Evolutionary conservation across 1,139 yeast species (phyloP).

Genomic region (Zygosaccharomyces sapae): DNA sequence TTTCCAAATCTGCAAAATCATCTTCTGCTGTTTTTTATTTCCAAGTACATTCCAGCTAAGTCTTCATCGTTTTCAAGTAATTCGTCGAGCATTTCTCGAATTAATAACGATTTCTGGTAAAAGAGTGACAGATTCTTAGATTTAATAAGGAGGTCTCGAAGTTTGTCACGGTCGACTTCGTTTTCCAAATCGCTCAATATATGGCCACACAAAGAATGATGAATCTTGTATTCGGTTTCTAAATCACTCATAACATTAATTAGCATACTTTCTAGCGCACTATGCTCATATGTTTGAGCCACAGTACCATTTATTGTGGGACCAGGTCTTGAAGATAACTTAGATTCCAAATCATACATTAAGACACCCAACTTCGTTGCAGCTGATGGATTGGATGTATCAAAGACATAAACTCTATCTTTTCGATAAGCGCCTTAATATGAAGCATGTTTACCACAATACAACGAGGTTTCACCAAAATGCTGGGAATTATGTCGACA

Average conservation of each 20-base stretch:
- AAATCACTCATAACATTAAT: constrained; percentile 79
- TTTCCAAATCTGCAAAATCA: constrained; percentile 74
- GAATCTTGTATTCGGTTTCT: constrained; percentile 78
- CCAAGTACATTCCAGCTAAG: constrained; percentile 75
- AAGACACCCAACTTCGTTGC: constrained; percentile 73
- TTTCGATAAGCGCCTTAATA: constrained; percentile 80
- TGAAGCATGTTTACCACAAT: constrained; percentile 78
- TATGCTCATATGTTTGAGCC: constrained; percentile 62
- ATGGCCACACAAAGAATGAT: constrained; percentile 62
- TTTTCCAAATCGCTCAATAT: constrained; percentile 63
- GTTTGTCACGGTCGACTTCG: constrained; percentile 61
- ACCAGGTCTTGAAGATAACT: constrained; percentile 45
- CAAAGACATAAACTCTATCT: constrained; percentile 79
- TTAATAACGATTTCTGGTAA: constrained; percentile 61
- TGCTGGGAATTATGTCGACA: constrained; percentile 84
- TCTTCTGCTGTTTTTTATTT: constrained; percentile 37
- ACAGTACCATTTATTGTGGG: constrained; percentile 16
- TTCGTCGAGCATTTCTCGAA: constrained; percentile 69
- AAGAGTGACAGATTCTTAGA: constrained; percentile 64
- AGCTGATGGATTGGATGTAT: constrained; percentile 53
- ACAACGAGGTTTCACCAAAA: constrained; percentile 67
- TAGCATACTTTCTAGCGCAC: constrained; percentile 84
- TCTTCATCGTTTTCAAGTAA: constrained; percentile 84
- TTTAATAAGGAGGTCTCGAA: constrained; percentile 61
- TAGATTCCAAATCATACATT: constrained; percentile 81